These are phyloP conservation scores for Elsinoe ampelina DNA, from an alignment of 2,329 filamentous ascomycete species.

Conservation along the genomic window DNA sequence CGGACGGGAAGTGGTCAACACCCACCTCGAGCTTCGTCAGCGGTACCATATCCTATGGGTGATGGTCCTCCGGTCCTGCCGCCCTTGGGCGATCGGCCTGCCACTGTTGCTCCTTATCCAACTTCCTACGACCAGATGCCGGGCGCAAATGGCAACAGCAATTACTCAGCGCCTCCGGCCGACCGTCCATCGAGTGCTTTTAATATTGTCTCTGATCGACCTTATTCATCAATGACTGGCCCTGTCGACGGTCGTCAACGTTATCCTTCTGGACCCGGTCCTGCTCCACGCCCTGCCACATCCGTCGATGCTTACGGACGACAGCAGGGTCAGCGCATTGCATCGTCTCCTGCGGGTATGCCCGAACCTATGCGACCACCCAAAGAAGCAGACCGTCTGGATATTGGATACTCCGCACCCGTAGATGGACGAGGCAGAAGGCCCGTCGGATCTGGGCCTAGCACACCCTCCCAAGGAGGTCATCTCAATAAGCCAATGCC, in stretches of 20 bases:
- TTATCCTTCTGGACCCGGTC: conserved; percentile 13
- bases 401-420: conserved; percentile 36
- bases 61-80: conserved; percentile 14
- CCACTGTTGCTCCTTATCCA: conserved; percentile 62
- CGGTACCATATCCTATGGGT: conserved; percentile 32
- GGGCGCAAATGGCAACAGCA: not conserved
- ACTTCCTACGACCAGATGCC: conserved; percentile 26
- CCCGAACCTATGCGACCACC: conserved; percentile 17
- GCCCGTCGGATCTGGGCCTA: conserved; percentile 1
- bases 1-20: not conserved
- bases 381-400: conserved; percentile 22
- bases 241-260: conserved; percentile 14
- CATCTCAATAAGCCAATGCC: conserved; percentile 1
- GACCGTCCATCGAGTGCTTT: conserved; percentile 46
- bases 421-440: conserved; percentile 32
- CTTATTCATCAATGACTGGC: conserved; percentile 21
- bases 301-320: conserved; percentile 15
- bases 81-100: conserved; percentile 34
- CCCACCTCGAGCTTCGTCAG: conserved; percentile 20
- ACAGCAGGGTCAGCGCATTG: conserved; percentile 22
- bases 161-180: conserved; percentile 19
- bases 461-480: not conserved
- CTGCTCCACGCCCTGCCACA: conserved; percentile 5
- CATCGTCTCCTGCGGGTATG: conserved; percentile 25
- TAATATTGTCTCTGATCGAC: conserved; percentile 39